Evolutionary conservation across 805 yeast species (phyloP).

Genomic region (Nematodospora valgi): DNA sequence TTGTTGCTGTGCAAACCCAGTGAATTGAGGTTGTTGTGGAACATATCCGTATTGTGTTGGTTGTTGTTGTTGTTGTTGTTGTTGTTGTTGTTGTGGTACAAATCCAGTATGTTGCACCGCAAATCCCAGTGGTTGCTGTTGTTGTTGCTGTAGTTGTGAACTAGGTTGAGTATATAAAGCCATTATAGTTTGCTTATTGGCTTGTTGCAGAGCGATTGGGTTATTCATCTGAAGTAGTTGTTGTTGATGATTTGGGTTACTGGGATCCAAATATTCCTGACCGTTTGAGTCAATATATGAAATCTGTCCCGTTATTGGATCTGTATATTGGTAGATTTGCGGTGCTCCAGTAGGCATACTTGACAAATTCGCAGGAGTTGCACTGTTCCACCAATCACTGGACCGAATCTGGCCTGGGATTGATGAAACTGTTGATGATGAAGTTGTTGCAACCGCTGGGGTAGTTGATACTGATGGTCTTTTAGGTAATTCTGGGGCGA

Average conservation of each 20-base stretch:
- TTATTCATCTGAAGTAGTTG: constrained; percentile 31
- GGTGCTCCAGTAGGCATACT: constrained; percentile 16
- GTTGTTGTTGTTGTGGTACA: constrained; percentile 10
- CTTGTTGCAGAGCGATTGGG: constrained; percentile 35
- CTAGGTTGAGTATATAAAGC: constrained; percentile 42
- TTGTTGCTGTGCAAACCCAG: constrained; percentile 8
- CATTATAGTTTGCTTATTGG: constrained; percentile 36
- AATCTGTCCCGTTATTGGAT: constrained; percentile 66
- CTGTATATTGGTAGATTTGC: constrained; percentile 65
- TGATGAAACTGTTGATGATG: background rate
- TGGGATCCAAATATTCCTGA: constrained; percentile 56
- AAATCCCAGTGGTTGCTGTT: constrained; percentile 10
- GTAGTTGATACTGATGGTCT: constrained; percentile 20
- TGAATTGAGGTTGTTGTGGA: constrained; percentile 6
- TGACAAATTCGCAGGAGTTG: constrained; percentile 3
- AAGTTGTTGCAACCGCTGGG: constrained; percentile 7
- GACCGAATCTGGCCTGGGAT: constrained; percentile 2
- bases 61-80: constrained; percentile 8
- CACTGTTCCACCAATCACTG: constrained; percentile 14
- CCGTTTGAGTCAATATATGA: constrained; percentile 66
- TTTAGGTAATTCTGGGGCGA: constrained; percentile 48
- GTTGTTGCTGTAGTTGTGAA: constrained; percentile 12
- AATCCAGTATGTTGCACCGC: constrained; percentile 11
- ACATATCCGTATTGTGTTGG: constrained; percentile 1
- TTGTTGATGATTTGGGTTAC: constrained; percentile 42